Percentiles rank a stretch among this genome's conserved stretches.
These are phyloP conservation scores for Malassezia furfur DNA, from an alignment of 1,284 basidiomycete species.

Conservation along the genomic window DNA sequence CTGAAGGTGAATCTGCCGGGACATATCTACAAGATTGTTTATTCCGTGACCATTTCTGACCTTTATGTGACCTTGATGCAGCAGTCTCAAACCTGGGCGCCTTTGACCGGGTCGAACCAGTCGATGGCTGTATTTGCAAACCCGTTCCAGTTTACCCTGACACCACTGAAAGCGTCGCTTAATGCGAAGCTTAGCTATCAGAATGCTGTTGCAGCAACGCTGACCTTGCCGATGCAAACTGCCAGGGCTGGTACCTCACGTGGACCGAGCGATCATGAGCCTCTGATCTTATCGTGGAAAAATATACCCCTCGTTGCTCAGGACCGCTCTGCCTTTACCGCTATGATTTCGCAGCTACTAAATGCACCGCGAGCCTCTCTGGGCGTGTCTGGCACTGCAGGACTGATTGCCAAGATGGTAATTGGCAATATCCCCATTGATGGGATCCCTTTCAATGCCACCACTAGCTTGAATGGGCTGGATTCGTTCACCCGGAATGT, in stretches of 20 bases:
- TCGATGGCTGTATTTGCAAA: constrained; percentile 62
- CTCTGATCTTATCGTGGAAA: constrained; percentile 56
- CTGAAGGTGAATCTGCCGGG: constrained; percentile 63
- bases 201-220: constrained; percentile 57
- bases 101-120: constrained; percentile 37
- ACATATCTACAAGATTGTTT: constrained; percentile 60
- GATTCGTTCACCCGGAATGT: constrained; percentile 25
- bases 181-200: constrained; percentile 54
- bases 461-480: constrained; percentile 53
- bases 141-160: constrained; percentile 66
- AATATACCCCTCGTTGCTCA: constrained; percentile 57
- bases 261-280: constrained; percentile 54
- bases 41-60: constrained; percentile 61
- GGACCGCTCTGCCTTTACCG: constrained; percentile 55
- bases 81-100: constrained; percentile 24
- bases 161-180: constrained; percentile 57
- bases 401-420: constrained; percentile 58
- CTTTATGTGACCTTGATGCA: constrained; percentile 55
- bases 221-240: constrained; percentile 53
- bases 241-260: constrained; percentile 55
- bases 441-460: constrained; percentile 59
- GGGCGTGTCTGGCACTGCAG: constrained; percentile 56
- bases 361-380: constrained; percentile 53
- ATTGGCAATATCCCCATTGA: constrained; percentile 62
- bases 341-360: constrained; percentile 58